These are phyloP conservation scores for Lentinus brumalis DNA, from an alignment of 768 basidiomycete genomes.

Conservation along the genomic window DNA sequence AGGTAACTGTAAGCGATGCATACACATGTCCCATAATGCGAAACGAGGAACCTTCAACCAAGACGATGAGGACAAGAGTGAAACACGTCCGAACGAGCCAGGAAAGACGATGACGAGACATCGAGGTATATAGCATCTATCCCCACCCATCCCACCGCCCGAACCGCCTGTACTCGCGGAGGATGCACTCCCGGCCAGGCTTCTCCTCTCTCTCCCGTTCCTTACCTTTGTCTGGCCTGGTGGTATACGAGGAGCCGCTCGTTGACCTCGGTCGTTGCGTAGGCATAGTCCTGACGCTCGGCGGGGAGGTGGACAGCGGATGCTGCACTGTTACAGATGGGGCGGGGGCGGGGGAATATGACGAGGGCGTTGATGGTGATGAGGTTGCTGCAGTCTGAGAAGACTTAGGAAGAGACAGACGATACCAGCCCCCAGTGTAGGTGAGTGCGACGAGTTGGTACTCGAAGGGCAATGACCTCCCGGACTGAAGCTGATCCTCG, in stretches of 20 bases:
- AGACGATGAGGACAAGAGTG: background rate
- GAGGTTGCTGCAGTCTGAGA: background rate
- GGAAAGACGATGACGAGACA: background rate
- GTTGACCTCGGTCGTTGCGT: conserved; percentile 48
- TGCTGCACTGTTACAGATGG: conserved; percentile 3
- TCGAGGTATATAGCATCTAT: conserved; percentile 3
- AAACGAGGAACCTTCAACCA: background rate
- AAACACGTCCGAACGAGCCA: background rate
- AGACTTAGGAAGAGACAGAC: conserved; percentile 62
- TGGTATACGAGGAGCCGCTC: conserved; percentile 55
- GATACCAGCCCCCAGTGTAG: conserved; percentile 91
- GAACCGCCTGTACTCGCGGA: conserved; percentile 79
- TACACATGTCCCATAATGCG: conserved; percentile 8
- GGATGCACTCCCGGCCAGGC: conserved; percentile 63
- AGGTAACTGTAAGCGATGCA: too few relatives aligned
- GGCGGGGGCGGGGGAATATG: conserved; percentile 19
- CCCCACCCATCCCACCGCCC: conserved; percentile 91
- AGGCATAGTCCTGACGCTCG: conserved; percentile 39
- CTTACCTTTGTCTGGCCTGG: conserved; percentile 53
- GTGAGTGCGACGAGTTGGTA: conserved; percentile 85
- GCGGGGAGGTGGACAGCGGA: conserved; percentile 43
- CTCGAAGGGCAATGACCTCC: conserved; percentile 40
- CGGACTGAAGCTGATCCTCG: conserved; percentile 36
- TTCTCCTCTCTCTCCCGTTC: conserved; percentile 64
- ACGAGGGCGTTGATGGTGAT: conserved; percentile 21